Percentiles rank a stretch among this genome's conserved stretches.
Evolutionary conservation across 257 asterid genomes (phyloP).

Genomic region (Orobanche coerulescens): DNA sequence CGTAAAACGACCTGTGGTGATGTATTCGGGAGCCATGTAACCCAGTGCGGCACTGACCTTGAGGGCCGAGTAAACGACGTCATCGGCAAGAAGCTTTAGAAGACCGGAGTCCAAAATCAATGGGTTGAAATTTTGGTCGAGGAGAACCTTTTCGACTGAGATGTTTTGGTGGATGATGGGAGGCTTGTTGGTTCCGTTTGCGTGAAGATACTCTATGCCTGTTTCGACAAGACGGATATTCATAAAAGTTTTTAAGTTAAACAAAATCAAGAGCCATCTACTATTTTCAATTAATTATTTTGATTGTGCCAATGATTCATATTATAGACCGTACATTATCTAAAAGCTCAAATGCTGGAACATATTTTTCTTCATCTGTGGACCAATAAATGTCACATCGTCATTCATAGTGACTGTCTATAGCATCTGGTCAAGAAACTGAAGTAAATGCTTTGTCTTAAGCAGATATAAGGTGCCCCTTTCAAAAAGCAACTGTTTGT

Average conservation of each 20-base stretch:
- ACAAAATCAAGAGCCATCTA: no score
- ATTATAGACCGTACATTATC: neutral
- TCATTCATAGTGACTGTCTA: conserved; percentile 22
- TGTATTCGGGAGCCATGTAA: conserved; percentile 94
- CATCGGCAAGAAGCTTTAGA: conserved; percentile 81
- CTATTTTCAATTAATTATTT: no score
- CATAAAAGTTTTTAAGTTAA: no score
- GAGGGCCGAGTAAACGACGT: conserved; percentile 86
- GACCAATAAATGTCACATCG: conserved; percentile 26
- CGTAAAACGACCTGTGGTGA: conserved; percentile 88
- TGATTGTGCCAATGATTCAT: neutral
- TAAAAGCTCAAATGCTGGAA: neutral
- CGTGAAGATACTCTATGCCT: conserved; percentile 75
- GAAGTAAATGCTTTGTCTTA: conserved; percentile 21
- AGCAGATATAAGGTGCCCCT: conserved; percentile 11
- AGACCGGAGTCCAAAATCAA: conserved; percentile 75
- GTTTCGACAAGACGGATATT: conserved; percentile 10
- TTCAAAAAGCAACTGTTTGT: conserved; percentile 4
- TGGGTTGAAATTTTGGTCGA: conserved; percentile 57
- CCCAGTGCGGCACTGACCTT: conserved; percentile 93
- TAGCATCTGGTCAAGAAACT: conserved; percentile 17
- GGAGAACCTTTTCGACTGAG: conserved; percentile 66
- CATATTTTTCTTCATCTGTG: conserved; percentile 16
- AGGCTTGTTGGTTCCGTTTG: conserved; percentile 51
- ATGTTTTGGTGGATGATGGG: conserved; percentile 83